Conservation (phyloP, 371 early-diverging fungal genomes). For the Actinomortierella ambigua region DNA sequence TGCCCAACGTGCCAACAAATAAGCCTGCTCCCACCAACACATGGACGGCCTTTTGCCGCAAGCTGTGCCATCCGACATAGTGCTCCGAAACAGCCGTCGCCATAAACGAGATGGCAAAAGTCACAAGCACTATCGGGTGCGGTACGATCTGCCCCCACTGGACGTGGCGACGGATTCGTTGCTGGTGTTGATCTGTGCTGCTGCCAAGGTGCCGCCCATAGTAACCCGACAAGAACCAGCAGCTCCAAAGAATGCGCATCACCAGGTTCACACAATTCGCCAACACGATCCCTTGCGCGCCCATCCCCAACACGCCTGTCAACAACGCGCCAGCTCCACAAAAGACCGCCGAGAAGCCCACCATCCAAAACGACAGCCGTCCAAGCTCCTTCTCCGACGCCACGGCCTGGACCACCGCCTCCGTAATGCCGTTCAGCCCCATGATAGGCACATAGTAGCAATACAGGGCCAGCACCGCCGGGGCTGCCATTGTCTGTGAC, state of each 20-base stretch:
- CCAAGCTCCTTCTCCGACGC: conserved; percentile 68
- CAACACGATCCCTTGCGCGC: conserved; percentile 80
- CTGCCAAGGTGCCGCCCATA: conserved; percentile 45
- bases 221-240: conserved; percentile 63
- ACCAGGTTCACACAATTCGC: conserved; percentile 88
- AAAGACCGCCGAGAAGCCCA: conserved; percentile 76
- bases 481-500: conserved; percentile 59
- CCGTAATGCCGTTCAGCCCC: conserved; percentile 95
- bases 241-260: conserved; percentile 79
- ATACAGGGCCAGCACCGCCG: conserved; percentile 71
- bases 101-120: conserved; percentile 59
- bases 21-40: conserved; percentile 55
- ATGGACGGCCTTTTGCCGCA: conserved; percentile 58
- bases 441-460: conserved; percentile 91
- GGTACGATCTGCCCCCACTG: conserved; percentile 49
- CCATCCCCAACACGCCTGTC: conserved; percentile 61
- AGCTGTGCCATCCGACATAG: conserved; percentile 62
- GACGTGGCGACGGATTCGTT: conserved; percentile 37
- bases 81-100: conserved; percentile 62
- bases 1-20: conserved; percentile 12
- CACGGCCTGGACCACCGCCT: conserved; percentile 91
- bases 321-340: conserved; percentile 61
- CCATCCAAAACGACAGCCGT: conserved; percentile 74
- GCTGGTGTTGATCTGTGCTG: conserved; percentile 14
- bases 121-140: conserved; percentile 33